These are phyloP conservation scores for Microascus cirrosus DNA, from an alignment of 2,329 filamentous ascomycete species.

Conservation along the genomic window DNA sequence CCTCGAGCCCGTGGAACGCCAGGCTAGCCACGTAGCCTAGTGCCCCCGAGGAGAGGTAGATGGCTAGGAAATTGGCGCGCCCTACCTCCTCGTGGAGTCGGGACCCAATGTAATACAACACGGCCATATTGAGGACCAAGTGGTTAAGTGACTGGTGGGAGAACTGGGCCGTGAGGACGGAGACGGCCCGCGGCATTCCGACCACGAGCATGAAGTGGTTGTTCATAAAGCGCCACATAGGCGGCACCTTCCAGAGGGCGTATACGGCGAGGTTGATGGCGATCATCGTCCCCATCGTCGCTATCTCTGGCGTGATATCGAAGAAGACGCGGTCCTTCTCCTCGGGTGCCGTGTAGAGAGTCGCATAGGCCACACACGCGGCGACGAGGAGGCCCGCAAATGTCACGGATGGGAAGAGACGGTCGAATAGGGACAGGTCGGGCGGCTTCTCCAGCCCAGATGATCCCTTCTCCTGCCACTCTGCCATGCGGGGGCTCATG, in stretches of 20 bases:
- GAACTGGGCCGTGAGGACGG: slow-evolving; percentile 54
- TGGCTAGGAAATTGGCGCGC: slow-evolving; percentile 55
- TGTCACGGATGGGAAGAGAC: slow-evolving; percentile 42
- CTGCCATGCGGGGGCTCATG: slow-evolving; percentile 26
- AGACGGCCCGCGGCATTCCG: slow-evolving; percentile 51
- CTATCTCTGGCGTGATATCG: slow-evolving; percentile 48
- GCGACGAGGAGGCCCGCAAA: slow-evolving; percentile 33
- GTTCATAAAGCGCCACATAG: slow-evolving; percentile 56
- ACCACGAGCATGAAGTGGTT: slow-evolving; percentile 55
- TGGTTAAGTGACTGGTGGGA: slow-evolving; percentile 56
- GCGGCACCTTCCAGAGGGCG: slow-evolving; percentile 50
- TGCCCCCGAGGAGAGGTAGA: slow-evolving; percentile 50
- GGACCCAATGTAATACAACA: slow-evolving; percentile 55
- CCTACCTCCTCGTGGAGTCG: slow-evolving; percentile 60
- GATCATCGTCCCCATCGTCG: slow-evolving; percentile 53
- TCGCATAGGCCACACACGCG: slow-evolving; percentile 29
- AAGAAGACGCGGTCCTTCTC: slow-evolving; percentile 39
- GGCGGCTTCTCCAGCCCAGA: slow-evolving; percentile 40
- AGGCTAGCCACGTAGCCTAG: slow-evolving; percentile 50
- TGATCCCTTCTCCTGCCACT: slow-evolving; percentile 28
- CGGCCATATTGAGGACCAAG: slow-evolving; percentile 51
- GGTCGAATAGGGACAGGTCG: slow-evolving; percentile 37
- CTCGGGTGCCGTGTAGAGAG: slow-evolving; percentile 26
- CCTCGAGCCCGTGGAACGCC: slow-evolving; percentile 31
- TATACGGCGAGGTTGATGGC: slow-evolving; percentile 46